phyloP scores from a whole-genome alignment of 1,139 yeast genomes.

The Nematodospora anomalae region DNA sequence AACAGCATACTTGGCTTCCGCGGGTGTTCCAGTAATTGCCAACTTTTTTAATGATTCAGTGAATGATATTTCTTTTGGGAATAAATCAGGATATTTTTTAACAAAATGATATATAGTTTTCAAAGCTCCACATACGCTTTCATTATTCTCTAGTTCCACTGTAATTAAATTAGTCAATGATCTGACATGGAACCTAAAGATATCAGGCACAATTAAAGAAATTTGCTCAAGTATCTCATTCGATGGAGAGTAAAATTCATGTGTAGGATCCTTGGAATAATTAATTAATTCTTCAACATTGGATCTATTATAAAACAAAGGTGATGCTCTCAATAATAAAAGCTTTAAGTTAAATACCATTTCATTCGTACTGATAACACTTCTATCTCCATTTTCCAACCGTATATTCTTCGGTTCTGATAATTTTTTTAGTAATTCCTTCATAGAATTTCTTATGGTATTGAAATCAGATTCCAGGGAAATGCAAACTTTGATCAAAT shows the following conservation, averaged over 20 bases:
- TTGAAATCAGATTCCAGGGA: slow-evolving; percentile 60
- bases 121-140: slow-evolving; percentile 28
- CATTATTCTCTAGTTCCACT: slow-evolving; percentile 10
- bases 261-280: slow-evolving; percentile 37
- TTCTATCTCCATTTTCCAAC: slow-evolving; percentile 33
- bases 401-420: slow-evolving; percentile 51
- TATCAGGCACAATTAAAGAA: slow-evolving; percentile 61
- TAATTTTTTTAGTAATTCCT: slow-evolving; percentile 58
- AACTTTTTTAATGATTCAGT: slow-evolving; percentile 42
- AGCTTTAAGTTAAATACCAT: slow-evolving; percentile 54
- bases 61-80: slow-evolving; percentile 38
- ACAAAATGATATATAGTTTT: slow-evolving; percentile 64
- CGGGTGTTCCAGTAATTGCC: slow-evolving; percentile 54
- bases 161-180: slow-evolving; percentile 47
- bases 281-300: slow-evolving; percentile 58
- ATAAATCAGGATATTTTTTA: slow-evolving; percentile 44
- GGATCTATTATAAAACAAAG: slow-evolving; percentile 63
- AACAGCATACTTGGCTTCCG: slow-evolving; percentile 66
- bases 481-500: slow-evolving; percentile 54
- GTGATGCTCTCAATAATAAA: slow-evolving; percentile 61
- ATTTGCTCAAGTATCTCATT: slow-evolving; percentile 59
- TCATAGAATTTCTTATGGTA: slow-evolving; percentile 58
- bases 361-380: slow-evolving; percentile 44
- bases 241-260: slow-evolving; percentile 37
- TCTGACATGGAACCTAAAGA: slow-evolving; percentile 60